phyloP scores from a whole-genome alignment of 345 rosid genomes.

The Populus ilicifolia region DNA sequence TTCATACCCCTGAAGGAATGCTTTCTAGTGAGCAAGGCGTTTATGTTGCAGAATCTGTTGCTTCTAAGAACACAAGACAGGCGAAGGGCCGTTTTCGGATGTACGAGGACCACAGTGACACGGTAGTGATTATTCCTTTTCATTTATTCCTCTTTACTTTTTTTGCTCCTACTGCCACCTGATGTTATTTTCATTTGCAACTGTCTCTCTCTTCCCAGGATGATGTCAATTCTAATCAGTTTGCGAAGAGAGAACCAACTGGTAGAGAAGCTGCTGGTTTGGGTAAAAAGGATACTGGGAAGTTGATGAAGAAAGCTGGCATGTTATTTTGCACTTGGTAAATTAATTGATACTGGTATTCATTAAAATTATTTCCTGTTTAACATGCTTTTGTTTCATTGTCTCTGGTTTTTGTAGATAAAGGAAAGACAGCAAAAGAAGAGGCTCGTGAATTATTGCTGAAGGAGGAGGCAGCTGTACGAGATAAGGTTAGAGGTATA shows the following conservation, averaged over 20 bases:
- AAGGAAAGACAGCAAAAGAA: conserved; percentile 88
- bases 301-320: conserved; percentile 66
- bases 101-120: conserved; percentile 41
- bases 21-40: conserved; percentile 84
- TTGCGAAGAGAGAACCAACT: conserved; percentile 56
- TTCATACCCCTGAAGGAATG: conserved; percentile 82
- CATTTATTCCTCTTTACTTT: neutral
- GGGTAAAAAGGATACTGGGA: conserved; percentile 68
- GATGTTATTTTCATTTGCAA: neutral
- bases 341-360: conserved; percentile 7
- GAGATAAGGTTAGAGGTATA: conserved; percentile 59
- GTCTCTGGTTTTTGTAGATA: conserved; percentile 45
- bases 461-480: conserved; percentile 75
- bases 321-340: conserved; percentile 19
- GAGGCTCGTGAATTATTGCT: conserved; percentile 92
- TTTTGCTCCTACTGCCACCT: neutral
- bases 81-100: conserved; percentile 56
- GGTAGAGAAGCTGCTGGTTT: conserved; percentile 47
- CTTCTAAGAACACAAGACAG: conserved; percentile 60
- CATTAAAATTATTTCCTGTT: neutral
- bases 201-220: conserved; percentile 31
- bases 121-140: conserved; percentile 26
- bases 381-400: conserved; percentile 3
- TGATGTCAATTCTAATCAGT: conserved; percentile 44
- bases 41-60: conserved; percentile 72